Evolutionary conservation across 2,329 filamentous ascomycete species (phyloP).

Genomic region (Ambrosiella xylebori): DNA sequence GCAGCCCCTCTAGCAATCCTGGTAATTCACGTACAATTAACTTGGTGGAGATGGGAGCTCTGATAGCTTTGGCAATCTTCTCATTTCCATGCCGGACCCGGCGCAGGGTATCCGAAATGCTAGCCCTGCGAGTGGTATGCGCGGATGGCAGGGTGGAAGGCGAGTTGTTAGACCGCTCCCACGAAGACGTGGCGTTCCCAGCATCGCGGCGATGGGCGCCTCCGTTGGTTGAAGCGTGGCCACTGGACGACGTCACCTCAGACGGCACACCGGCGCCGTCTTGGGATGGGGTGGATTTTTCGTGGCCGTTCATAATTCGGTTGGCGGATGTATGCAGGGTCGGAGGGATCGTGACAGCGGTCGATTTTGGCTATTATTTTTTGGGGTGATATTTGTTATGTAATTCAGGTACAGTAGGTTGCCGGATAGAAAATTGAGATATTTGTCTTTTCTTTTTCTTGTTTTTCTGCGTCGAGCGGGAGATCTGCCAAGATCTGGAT

Average conservation of each 20-base stretch:
- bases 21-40: constrained; percentile 48
- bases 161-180: neutral
- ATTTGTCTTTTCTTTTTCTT: no score
- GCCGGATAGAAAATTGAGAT: neutral
- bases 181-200: constrained; percentile 14
- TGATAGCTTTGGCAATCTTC: constrained; percentile 80
- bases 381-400: neutral
- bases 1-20: neutral
- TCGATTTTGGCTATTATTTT: neutral
- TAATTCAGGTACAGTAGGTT: neutral
- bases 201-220: constrained; percentile 16
- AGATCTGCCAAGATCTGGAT: neutral
- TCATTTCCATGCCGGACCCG: constrained; percentile 79
- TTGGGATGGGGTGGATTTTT: constrained; percentile 37
- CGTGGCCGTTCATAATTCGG: constrained; percentile 16
- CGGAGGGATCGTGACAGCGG: neutral
- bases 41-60: constrained; percentile 73
- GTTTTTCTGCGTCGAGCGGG: neutral
- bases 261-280: constrained; percentile 29
- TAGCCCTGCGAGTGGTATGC: constrained; percentile 5
- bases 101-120: constrained; percentile 52
- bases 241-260: constrained; percentile 15
- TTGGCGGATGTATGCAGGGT: neutral
- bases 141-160: neutral
- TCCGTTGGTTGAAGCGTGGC: constrained; percentile 5